These are phyloP conservation scores for Fusarium solani-melongenae DNA, from an alignment of 2,329 filamentous ascomycete species.

Conservation along the genomic window DNA sequence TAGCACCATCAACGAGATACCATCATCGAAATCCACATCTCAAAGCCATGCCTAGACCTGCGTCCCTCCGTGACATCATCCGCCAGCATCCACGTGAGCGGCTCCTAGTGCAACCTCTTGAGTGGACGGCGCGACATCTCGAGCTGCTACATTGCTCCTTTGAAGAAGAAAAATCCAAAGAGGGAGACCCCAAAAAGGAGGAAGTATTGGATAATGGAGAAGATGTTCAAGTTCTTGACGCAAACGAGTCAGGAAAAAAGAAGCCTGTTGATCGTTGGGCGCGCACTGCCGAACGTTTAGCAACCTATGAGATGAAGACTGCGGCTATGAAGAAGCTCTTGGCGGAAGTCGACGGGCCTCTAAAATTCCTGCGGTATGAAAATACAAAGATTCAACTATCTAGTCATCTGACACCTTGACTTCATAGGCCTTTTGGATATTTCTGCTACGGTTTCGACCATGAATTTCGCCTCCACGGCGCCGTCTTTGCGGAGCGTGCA, in stretches of 20 bases:
- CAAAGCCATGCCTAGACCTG: conserved; percentile 3
- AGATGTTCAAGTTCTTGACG: fast-evolving
- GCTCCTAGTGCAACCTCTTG: conserved; percentile 37
- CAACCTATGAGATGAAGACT: conserved; percentile 35
- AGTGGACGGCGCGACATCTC: conserved; percentile 37
- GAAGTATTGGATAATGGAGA: not conserved
- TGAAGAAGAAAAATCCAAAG: not conserved
- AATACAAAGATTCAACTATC: too few relatives aligned
- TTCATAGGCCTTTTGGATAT: conserved; percentile 35
- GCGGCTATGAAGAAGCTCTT: conserved; percentile 34
- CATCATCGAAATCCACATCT: not conserved
- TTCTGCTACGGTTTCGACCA: conserved; percentile 36
- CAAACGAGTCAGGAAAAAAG: not conserved
- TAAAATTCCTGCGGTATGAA: conserved; percentile 9
- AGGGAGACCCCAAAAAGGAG: not conserved
- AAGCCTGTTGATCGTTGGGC: conserved; percentile 19
- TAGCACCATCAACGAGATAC: not conserved
- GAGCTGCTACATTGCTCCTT: conserved; percentile 32
- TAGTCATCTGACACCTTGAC: fast-evolving
- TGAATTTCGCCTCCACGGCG: conserved; percentile 38
- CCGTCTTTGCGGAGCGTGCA: conserved; percentile 26
- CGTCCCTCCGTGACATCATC: conserved; percentile 31
- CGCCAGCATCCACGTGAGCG: conserved; percentile 41
- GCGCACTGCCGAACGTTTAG: conserved; percentile 33
- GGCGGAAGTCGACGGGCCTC: conserved; percentile 30